Evolutionary conservation across 805 yeast genomes (phyloP), one percentile per base, ranked within the genome.

Genomic region (Scheffersomyces lignosus): DNA sequence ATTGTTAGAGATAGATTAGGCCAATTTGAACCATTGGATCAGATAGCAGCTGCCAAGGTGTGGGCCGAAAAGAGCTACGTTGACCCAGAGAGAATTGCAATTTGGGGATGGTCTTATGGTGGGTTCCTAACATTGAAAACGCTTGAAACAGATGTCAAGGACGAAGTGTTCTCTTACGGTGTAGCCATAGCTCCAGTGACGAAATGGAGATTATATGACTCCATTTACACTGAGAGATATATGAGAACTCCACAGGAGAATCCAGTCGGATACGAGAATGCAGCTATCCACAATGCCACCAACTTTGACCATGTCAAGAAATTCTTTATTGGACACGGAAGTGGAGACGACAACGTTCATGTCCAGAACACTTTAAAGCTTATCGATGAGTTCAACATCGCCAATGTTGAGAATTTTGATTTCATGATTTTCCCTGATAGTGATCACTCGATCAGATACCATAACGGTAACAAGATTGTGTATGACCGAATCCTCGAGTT

Each of bases 101-200:
- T 85, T 26, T 86, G 93, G 90, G 95, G 95, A 12, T 86, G 93
- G 90, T 82, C 90, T 0, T 86, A 84, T 58, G 95, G 95, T 37
- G 95, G 91, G 1, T 86, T 81, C 52, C 70, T 82, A 6, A 81
- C 91, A 0, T 60, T 86, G 36, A 86, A 86, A 55, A 83, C 90
- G 0, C 54, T 85, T 23, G 95, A 86, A 56, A 70, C 65, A 32
- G 95, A 86, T 52, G 51, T 57, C 10, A 81, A 86, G 4, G 59
- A 74, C 6, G 45, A 49, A 14, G 70, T 73, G 0, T 85, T 86
- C 66, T 80, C 80, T 42, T 86, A 74, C 52, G 93, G 91, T 6
- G 78, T 83, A 71, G 80, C 90, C 0, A 89, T 86, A 28, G 95
- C 95, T 0, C 95, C 95, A 0, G 95, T 86, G 3, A 86, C 95